Percentiles rank a stretch among this genome's conserved stretches.
Evolutionary conservation across 2,329 filamentous ascomycete genomes (phyloP).

Genomic region (Bipolaris bicolor): DNA sequence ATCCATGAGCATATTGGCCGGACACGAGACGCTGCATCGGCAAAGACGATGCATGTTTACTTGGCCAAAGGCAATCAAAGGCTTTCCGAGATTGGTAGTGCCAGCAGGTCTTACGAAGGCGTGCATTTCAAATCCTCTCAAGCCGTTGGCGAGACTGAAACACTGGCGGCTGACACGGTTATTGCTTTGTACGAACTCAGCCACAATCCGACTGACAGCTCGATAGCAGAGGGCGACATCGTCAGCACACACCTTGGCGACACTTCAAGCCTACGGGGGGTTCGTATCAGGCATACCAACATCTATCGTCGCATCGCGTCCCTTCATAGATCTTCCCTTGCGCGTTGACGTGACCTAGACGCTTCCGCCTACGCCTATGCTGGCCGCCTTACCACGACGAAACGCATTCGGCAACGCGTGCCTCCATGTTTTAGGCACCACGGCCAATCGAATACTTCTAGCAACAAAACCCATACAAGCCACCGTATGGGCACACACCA

Average conservation of each 20-base stretch:
- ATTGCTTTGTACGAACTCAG: conserved; percentile 9
- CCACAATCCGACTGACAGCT: background rate
- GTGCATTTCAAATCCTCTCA: conserved; percentile 8
- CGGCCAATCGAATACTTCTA: conserved; percentile 15
- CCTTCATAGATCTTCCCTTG: background rate
- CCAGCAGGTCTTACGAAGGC: conserved; percentile 19
- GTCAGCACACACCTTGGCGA: background rate
- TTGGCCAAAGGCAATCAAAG: conserved; percentile 5
- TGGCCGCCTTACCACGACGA: conserved; percentile 19
- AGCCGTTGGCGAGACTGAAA: background rate
- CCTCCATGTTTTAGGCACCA: conserved; percentile 17
- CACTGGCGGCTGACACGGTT: conserved; percentile 3
- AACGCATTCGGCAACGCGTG: conserved; percentile 23
- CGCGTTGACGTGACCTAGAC: conserved; percentile 6
- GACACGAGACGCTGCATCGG: background rate
- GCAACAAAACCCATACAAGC: conserved; percentile 13
- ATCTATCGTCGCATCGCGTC: conserved; percentile 11
- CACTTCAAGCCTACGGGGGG: background rate
- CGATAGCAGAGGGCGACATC: background rate
- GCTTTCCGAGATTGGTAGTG: conserved; percentile 14
- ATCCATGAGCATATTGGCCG: background rate
- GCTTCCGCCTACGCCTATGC: conserved; percentile 10
- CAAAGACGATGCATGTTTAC: background rate
- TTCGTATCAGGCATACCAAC: conserved; percentile 6
- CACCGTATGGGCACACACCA: conserved; percentile 14